These are phyloP conservation scores for Cutaneotrichosporon cyanovorans DNA, from an alignment of 1,284 basidiomycete genomes.

Conservation along the genomic window DNA sequence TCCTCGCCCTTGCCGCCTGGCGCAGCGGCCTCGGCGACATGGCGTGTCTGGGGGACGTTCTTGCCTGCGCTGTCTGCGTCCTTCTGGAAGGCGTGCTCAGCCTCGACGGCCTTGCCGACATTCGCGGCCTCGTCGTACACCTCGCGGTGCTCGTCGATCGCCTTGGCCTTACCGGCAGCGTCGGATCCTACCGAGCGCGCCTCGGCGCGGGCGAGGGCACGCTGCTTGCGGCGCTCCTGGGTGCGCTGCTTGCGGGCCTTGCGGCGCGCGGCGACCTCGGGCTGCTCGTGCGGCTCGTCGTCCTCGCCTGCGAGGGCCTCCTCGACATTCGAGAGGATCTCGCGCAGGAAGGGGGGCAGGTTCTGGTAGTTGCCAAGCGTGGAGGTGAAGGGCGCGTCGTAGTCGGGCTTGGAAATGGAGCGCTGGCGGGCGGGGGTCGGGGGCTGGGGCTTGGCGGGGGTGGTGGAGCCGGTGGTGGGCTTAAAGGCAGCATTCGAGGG, in stretches of 20 bases:
- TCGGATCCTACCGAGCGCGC: not conserved
- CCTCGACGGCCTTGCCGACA: not conserved
- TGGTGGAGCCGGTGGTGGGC: not conserved
- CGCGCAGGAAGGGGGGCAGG: constrained; percentile 23
- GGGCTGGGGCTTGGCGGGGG: no score
- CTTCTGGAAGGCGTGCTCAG: not conserved
- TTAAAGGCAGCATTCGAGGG: not conserved
- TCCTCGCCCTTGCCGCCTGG: not conserved
- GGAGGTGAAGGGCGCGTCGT: constrained; percentile 19
- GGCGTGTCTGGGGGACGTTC: constrained; percentile 1
- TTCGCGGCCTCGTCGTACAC: not conserved
- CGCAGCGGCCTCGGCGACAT: not conserved
- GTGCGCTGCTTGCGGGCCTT: not conserved
- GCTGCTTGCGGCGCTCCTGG: constrained; percentile 6
- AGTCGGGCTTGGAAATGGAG: constrained; percentile 2
- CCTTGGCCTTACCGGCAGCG: not conserved
- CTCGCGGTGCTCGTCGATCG: not conserved
- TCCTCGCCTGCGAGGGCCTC: constrained; percentile 4
- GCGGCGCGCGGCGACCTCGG: not conserved
- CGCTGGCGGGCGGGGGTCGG: not conserved
- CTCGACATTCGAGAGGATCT: constrained; percentile 24
- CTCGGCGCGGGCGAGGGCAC: constrained; percentile 1
- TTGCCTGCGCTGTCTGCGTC: not conserved
- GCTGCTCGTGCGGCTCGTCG: constrained; percentile 3
- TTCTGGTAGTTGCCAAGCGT: constrained; percentile 21